phyloP scores from a whole-genome alignment of 768 basidiomycete species.

The Phaffia tasmanica region DNA sequence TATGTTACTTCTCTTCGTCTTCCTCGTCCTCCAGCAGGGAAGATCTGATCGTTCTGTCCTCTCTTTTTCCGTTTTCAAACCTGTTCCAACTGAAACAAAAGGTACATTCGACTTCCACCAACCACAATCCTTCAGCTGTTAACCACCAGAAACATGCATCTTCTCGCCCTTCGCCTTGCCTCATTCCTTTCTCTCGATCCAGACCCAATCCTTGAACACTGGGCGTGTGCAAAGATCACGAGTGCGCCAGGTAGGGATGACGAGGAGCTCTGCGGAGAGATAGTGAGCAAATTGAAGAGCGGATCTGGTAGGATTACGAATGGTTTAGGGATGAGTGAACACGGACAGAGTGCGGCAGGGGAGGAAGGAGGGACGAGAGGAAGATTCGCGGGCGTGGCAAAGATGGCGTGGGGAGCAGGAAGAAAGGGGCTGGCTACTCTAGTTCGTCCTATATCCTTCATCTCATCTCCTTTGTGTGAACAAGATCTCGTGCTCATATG shows the following conservation, averaged over 20 bases:
- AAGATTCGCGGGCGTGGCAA: conserved; percentile 89
- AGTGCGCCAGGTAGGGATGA: conserved; percentile 45
- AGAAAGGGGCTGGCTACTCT: conserved; percentile 68
- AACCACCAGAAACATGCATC: conserved; percentile 74
- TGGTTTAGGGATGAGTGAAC: too few relatives aligned
- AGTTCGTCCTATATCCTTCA: conserved; percentile 42
- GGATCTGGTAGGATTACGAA: too few relatives aligned
- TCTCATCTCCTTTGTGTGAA: conserved; percentile 2
- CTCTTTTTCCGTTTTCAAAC: conserved; percentile 18
- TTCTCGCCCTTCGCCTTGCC: conserved; percentile 84
- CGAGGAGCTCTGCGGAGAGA: conserved; percentile 63
- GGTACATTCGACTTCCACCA: conserved; percentile 71
- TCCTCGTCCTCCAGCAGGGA: not conserved
- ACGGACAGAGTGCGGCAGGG: not conserved
- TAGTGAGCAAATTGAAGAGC: conserved; percentile 78
- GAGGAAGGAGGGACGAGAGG: conserved; percentile 43
- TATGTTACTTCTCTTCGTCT: conserved; percentile 40
- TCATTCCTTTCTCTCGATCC: conserved; percentile 70
- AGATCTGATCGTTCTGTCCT: not conserved
- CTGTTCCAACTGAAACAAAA: conserved; percentile 34
- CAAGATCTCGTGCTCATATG: not conserved
- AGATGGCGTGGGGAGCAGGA: conserved; percentile 83
- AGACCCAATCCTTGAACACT: conserved; percentile 80
- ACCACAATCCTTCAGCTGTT: conserved; percentile 69
- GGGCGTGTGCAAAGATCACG: conserved; percentile 86